Evolutionary conservation across 164 flowering plant genomes (phyloP), one percentile per base, ranked within the genome.

Genomic region (Berberis thunbergii): DNA sequence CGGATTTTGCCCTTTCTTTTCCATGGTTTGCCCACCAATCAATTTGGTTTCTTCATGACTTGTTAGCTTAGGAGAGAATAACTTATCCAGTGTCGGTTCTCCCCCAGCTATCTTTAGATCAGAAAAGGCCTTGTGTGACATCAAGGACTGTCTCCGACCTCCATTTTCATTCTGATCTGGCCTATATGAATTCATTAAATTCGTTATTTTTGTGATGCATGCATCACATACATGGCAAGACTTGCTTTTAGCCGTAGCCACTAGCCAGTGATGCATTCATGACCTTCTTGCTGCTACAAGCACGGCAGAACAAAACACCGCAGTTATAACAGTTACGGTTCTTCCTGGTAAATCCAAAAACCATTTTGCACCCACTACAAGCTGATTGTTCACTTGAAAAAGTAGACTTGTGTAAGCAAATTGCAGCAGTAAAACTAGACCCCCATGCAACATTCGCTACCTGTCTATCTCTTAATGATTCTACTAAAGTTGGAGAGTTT

Each of bases 241-340:
- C 68, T 80, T 84, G 56, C 71, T 69, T 62, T 79, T 79, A 54
- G 72, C 74, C 6, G 83, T 84, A 39, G 89, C 87, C 63, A 86
- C 81, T 84, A 39, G 89, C 87, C 63, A 86, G 63, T 38, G 87
- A 75, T 9, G 87, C 87, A 67, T 78, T 79, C 45, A 65, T 45
- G 41, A 73, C 71, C 70, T 83, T 84, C 76, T 84, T 84, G 66
- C 75, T 74, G 66, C 87, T 76, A 67, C 93, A 86, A 2, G 76
- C 66, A 62, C 72, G 79, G 71, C 89, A 86, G 75, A 84, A 81
- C 43, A 67, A 66, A 55, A 79, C 77, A 45, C 93, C 89, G 69
- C 89, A 87, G 50, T 87, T 84, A 53, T 83, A 84, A 68, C 89
- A 86, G 62, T 84, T 83, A 52, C 78, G 86, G 60, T 73, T 83